Base-by-base conservation (phyloP, 495 filamentous ascomycete genomes). In the Neurospora sp. region DNA sequence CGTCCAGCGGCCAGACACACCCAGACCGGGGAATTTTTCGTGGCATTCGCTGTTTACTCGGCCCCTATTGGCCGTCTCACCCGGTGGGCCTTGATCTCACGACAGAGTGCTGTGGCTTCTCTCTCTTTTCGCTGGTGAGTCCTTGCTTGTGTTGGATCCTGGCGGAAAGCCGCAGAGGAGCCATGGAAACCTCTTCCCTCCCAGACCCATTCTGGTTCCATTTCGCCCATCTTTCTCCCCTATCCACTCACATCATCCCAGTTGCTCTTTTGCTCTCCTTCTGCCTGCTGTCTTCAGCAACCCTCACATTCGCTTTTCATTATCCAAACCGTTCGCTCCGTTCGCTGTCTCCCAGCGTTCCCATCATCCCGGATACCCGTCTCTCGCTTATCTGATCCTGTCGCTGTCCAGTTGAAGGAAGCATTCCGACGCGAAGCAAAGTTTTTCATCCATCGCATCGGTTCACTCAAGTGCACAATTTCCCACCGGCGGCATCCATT, bases 401-500 rank as follows among this genome's bases (percentile, higher is more conserved):
- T 27, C 53, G 14, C 27, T 65, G 68, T 69, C 4, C 35, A 31
- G 68, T 68, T n/a, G 12, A 10, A 22, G 37, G 39, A 69, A 37
- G 27, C 53, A 65, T 68, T 40, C 68, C 71, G n/a, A 69, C 71
- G 69, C 16, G 61, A 37, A 70, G 61, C 20, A 68, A 35, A 72
- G 27, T 5, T 71, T 73, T 78, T 72, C 65, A 65, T 16, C 48
- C 11, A 59, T 22, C 48, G 10, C 48, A 59, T 59, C 48, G 22
- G 48, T 5, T 59, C 18, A 46, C 53, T 18, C 53, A 22, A 41
- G 38, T 48, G 35, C 72, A 42, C 73, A 68, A 69, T 68, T 71
- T 75, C 37, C 69, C 72, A 72, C 78, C 76, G 76, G 69, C 75
- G 65, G 38, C 37, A 76, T 77, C 74, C 68, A 71, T 75, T 69